Percentiles rank a stretch among this genome's conserved stretches.
These are phyloP conservation scores for Glutinoglossum americanum DNA, from an alignment of 495 filamentous ascomycete species.

Conservation along the genomic window DNA sequence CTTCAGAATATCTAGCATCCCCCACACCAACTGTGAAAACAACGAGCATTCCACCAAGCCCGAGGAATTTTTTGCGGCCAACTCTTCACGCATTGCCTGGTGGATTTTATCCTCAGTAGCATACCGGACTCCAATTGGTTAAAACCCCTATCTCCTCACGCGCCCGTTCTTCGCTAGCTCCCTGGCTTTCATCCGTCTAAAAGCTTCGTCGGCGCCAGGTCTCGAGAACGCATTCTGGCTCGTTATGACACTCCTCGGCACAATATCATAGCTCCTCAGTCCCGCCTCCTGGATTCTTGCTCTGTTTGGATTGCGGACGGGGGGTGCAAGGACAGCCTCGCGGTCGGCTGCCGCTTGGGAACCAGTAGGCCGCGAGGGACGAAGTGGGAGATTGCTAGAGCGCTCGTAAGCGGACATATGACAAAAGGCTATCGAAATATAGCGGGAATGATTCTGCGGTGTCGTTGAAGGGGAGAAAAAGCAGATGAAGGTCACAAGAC, in stretches of 20 bases:
- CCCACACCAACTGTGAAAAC: too few species aligned
- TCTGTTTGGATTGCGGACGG: slow-evolving; percentile 39
- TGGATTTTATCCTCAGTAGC: not conserved
- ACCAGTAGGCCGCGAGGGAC: not conserved
- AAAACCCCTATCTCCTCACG: not conserved
- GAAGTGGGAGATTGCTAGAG: slow-evolving; percentile 9
- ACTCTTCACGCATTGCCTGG: not conserved
- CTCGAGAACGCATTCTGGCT: slow-evolving; percentile 30
- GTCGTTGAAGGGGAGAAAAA: too few species aligned
- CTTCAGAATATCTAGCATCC: not conserved
- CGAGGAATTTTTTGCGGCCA: not conserved
- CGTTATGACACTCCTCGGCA: slow-evolving; percentile 38
- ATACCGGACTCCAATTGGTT: not conserved
- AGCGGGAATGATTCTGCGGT: too few species aligned
- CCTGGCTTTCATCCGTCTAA: slow-evolving; percentile 60
- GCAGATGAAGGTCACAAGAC: too few species aligned
- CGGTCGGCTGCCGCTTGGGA: slow-evolving; percentile 32
- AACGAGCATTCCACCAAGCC: too few species aligned
- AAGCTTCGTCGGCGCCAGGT: slow-evolving; percentile 57
- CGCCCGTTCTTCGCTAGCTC: slow-evolving; percentile 29
- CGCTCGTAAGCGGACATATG: slow-evolving; percentile 7
- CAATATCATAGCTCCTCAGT: slow-evolving; percentile 60
- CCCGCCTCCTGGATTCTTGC: slow-evolving; percentile 42
- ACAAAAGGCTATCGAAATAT: slow-evolving; percentile 1
- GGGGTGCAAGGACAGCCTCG: slow-evolving; percentile 46